These are phyloP conservation scores for Akanthomyces dipterigenus DNA, from an alignment of 2,329 filamentous ascomycete genomes.

Conservation along the genomic window DNA sequence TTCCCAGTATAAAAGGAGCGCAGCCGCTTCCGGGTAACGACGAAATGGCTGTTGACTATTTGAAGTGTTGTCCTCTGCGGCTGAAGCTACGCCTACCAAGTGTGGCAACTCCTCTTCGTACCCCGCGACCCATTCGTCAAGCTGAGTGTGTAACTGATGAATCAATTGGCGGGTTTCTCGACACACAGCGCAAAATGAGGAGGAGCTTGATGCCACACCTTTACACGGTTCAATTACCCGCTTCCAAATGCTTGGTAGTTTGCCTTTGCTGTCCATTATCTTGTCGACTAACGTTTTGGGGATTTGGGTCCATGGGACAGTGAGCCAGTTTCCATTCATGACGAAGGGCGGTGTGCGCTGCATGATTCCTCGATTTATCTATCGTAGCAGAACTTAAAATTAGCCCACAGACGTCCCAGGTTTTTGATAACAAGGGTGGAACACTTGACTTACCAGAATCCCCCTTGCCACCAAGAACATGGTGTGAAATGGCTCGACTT, in stretches of 20 bases:
- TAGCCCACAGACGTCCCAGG: no score
- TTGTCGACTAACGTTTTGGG: background rate
- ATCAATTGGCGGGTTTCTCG: background rate
- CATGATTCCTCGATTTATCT: background rate
- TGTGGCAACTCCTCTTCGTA: background rate
- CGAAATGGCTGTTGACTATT: background rate
- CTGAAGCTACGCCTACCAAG: background rate
- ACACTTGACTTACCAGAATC: background rate
- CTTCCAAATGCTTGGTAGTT: background rate
- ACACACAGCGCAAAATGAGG: background rate
- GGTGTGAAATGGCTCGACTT: background rate
- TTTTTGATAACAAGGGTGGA: background rate
- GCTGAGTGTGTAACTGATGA: background rate
- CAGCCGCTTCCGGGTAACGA: background rate
- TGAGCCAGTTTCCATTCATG: background rate
- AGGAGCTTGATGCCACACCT: background rate
- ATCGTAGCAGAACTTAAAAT: background rate
- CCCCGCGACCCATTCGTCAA: background rate
- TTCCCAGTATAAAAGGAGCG: background rate
- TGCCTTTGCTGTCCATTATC: background rate
- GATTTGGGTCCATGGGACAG: background rate
- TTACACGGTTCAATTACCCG: background rate
- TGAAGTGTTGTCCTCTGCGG: background rate
- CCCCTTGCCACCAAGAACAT: background rate
- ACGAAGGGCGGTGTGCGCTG: background rate